phyloP scores from a whole-genome alignment of 176 grass and related monocot genomes.

The Tuctoria greenei region DNA sequence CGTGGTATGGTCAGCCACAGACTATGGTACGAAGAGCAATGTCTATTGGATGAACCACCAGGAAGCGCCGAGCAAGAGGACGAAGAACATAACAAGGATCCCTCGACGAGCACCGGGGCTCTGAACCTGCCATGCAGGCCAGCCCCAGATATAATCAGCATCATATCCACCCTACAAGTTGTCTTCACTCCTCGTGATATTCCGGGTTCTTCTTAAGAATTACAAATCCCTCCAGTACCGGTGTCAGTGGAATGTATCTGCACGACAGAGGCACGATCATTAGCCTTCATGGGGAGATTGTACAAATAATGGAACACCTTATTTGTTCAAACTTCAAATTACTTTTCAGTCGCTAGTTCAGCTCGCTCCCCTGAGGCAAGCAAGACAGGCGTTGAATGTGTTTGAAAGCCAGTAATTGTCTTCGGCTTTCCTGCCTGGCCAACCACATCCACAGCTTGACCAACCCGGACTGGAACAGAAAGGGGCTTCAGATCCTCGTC shows the following conservation, averaged over 20 bases:
- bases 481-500: constrained; percentile 94
- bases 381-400: constrained; percentile 92
- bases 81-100: background rate
- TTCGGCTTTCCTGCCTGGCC: constrained; percentile 97
- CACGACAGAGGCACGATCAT: background rate
- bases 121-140: background rate
- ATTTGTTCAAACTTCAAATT: background rate
- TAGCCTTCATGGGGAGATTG: background rate
- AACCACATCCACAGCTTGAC: constrained; percentile 96
- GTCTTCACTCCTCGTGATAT: constrained; percentile 64
- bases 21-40: constrained; percentile 2
- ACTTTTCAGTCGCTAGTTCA: constrained; percentile 95
- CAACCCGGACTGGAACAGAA: constrained; percentile 86
- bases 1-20: background rate
- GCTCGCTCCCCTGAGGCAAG: constrained; percentile 92
- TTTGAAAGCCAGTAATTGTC: constrained; percentile 96
- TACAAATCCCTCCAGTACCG: constrained; percentile 90
- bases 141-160: too few relatives aligned
- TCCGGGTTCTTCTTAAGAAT: constrained; percentile 97
- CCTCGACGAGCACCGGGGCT: background rate
- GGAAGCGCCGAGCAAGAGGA: background rate
- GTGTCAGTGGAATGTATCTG: constrained; percentile 74
- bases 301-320: background rate
- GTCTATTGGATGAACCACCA: constrained; percentile 4
- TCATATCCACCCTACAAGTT: too few relatives aligned